A percentile compares a stretch with the other conserved stretches of the same genome.
Conservation (phyloP, 306 rosid genomes). For the Corylus americana region DNA sequence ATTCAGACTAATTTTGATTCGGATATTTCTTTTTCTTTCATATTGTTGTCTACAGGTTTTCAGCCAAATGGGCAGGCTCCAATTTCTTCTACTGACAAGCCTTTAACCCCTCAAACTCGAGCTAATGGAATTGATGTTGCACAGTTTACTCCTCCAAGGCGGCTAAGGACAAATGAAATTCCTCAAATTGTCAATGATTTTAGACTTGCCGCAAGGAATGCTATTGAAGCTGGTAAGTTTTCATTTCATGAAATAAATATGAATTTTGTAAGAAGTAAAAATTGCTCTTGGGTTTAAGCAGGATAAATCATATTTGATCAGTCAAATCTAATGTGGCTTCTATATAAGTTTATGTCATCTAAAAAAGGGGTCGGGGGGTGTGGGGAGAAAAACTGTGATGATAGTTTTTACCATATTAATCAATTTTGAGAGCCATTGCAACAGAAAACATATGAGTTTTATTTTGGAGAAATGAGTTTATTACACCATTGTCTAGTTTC, state of each 20-base stretch:
- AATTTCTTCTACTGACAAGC: conserved; percentile 58
- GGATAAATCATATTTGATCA: neutral
- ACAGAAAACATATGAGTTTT: neutral
- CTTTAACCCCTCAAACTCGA: neutral
- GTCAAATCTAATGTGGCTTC: neutral
- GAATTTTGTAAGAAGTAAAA: neutral
- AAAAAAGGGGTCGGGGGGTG: too few relatives aligned
- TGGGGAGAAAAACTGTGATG: too few relatives aligned
- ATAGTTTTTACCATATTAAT: neutral
- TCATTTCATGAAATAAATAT: neutral
- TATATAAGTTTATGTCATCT: too few relatives aligned
- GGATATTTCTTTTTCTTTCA: neutral
- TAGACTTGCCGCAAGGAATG: conserved; percentile 46
- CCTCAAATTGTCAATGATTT: conserved; percentile 40
- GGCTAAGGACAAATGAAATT: conserved; percentile 51
- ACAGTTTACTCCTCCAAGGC: conserved; percentile 53
- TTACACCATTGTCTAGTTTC: neutral
- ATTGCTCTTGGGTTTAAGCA: neutral
- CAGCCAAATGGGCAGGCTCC: conserved; percentile 58
- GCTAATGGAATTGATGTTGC: conserved; percentile 26
- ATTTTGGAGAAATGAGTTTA: neutral
- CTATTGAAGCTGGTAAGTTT: conserved; percentile 11
- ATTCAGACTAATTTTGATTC: neutral
- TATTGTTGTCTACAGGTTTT: conserved; percentile 10
- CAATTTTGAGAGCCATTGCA: neutral